Evolutionary conservation across 2,329 filamentous ascomycete species (phyloP), one percentile per base, ranked within the genome.

Genomic region (Penicillium sumatraense): DNA sequence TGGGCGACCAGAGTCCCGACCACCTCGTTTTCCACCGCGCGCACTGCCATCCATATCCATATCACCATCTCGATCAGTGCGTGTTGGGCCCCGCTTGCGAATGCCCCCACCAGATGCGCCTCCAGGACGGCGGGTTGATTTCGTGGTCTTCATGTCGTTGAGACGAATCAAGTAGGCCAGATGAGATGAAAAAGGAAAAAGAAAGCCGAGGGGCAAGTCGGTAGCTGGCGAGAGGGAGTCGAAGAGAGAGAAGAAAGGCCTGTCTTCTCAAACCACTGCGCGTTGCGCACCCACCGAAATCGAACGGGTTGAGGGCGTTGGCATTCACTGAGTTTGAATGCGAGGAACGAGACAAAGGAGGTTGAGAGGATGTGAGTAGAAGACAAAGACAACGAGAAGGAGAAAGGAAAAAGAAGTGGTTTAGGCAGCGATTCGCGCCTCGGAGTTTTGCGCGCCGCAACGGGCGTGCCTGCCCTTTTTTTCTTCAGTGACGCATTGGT

Each of bases 61-160:
- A 68, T 88, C 85, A 29, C 85, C 85, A 76, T 88, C 85, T 64
- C 79, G 80, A 67, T 87, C 85, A 50, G 81, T 71, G 54, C 79
- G 75, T 47, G 71, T 68, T 18, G 73, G 66, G 47, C 72, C 73
- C 57, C 78, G 76, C 72, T 83, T 84, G 59, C 79, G 75, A 51
- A 83, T 82, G 31, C 81, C 81, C 51, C 81, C 80, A 56, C 80
- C 75, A 57, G 74, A 70, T 49, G 70, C 62, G 51, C 53, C 60
- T 49, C 60, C 65, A 10, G 68, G 55, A 48, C 69, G 71, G 54
- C 67, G 56, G 35, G n/a, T n/a, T n/a, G 62, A 66, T 57, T 67
- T 74, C 42, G 69, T 64, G 53, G 61, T 66, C 64, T 68, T 73
- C 64, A 73, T 74, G 41, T 57, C 58, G 51, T 10, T 16, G 27